Evolutionary conservation across 116 monocot genomes (phyloP).

Genomic region (Thalassia testudinum): DNA sequence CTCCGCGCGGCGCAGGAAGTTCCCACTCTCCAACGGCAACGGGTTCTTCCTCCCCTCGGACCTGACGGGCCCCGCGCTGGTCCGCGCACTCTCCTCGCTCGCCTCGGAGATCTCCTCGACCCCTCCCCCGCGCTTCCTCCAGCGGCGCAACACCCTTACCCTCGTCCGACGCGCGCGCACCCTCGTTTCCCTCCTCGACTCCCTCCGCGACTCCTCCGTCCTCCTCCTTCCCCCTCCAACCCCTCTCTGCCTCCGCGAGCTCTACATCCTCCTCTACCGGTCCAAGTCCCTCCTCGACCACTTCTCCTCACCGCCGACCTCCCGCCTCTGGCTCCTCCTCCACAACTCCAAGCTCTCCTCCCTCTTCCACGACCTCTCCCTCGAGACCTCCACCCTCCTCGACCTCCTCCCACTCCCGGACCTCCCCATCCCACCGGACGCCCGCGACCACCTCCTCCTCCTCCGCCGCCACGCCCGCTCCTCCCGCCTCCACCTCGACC

Average conservation of each 20-base stretch:
- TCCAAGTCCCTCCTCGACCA: not conserved
- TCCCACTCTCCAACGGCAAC: constrained; percentile 29
- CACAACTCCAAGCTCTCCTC: constrained; percentile 60
- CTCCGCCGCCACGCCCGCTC: constrained; percentile 25
- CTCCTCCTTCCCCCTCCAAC: constrained; percentile 21
- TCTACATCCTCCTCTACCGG: constrained; percentile 36
- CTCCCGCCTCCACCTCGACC: constrained; percentile 29
- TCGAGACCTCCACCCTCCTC: constrained; percentile 59
- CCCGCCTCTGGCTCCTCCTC: constrained; percentile 17
- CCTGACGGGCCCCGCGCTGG: constrained; percentile 23
- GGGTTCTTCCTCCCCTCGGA: constrained; percentile 38
- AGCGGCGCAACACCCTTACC: constrained; percentile 28
- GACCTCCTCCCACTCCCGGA: constrained; percentile 46
- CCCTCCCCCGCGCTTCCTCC: constrained; percentile 4
- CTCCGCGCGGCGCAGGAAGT: constrained; percentile 17
- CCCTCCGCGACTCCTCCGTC: constrained; percentile 3
- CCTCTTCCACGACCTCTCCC: constrained; percentile 59
- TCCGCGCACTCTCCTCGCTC: constrained; percentile 22
- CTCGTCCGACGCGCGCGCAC: constrained; percentile 25
- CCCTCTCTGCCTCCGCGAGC: constrained; percentile 47
- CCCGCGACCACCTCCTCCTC: constrained; percentile 42
- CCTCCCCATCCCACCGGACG: constrained; percentile 18
- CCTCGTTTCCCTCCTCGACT: constrained; percentile 32
- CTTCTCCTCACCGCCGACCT: constrained; percentile 20
- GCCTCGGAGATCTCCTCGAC: constrained; percentile 8